phyloP scores from a whole-genome alignment of 345 rosid genomes.

The Citrus unshiu region DNA sequence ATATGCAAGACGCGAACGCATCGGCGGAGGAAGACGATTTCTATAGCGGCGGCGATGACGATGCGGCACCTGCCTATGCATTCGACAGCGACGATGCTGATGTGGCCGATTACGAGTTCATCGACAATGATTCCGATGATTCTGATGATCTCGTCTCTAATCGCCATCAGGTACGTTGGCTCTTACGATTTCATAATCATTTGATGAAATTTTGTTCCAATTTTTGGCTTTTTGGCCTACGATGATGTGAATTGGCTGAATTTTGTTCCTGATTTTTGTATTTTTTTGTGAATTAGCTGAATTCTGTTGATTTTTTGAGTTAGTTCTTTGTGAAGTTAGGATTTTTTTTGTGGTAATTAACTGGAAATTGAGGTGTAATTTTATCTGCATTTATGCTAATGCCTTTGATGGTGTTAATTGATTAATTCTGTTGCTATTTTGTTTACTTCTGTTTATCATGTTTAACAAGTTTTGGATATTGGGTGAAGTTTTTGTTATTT shows the following conservation, averaged over 20 bases:
- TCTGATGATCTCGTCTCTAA: conserved; percentile 57
- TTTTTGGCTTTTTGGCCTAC: neutral
- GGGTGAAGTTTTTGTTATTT: neutral
- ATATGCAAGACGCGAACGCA: conserved; percentile 53
- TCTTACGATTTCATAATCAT: neutral
- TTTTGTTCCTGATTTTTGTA: neutral
- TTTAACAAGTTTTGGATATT: neutral
- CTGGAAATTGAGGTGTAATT: neutral
- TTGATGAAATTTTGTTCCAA: neutral
- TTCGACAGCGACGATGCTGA: conserved; percentile 52
- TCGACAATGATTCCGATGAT: conserved; percentile 71
- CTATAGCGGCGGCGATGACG: conserved; percentile 75
- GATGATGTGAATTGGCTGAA: neutral
- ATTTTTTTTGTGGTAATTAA: neutral
- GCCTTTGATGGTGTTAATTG: neutral
- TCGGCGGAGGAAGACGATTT: conserved; percentile 75
- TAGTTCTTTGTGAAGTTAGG: neutral
- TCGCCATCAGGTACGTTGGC: conserved; percentile 54
- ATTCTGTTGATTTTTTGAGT: neutral
- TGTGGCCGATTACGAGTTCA: conserved; percentile 61
- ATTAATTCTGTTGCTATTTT: neutral
- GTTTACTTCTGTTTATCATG: neutral
- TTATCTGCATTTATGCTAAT: neutral
- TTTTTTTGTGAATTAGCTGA: neutral
- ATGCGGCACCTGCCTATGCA: conserved; percentile 17